phyloP scores from a whole-genome alignment of 2,329 filamentous ascomycete species.

The Allantophomopsis lycopodina region DNA sequence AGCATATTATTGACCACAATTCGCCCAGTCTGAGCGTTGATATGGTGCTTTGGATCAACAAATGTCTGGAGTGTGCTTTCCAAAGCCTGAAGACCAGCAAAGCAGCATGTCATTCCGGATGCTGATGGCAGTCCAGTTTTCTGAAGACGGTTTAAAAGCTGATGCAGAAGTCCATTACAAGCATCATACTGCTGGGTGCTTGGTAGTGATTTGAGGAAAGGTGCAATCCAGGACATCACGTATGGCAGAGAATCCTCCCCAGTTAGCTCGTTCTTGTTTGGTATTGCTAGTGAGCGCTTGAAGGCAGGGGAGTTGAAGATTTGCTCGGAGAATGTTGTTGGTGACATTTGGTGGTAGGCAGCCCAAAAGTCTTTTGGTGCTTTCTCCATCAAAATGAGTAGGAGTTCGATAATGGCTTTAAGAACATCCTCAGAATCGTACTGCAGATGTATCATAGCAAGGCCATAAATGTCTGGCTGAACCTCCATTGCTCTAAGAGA shows the following conservation, averaged over 20 bases:
- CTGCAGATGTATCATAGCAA: conserved; percentile 40
- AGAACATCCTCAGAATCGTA: conserved; percentile 41
- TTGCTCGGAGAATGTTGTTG: conserved; percentile 70
- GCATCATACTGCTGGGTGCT: conserved; percentile 65
- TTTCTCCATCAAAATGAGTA: conserved; percentile 60
- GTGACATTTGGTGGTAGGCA: conserved; percentile 30
- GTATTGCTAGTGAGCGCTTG: conserved; percentile 44
- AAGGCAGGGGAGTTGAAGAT: conserved; percentile 63
- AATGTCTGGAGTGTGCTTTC: conserved; percentile 43
- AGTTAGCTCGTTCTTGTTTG: conserved; percentile 35
- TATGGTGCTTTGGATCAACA: conserved; percentile 32
- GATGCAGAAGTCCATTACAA: conserved; percentile 64
- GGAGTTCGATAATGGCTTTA: conserved; percentile 53
- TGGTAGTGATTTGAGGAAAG: conserved; percentile 66
- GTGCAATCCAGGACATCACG: conserved; percentile 64
- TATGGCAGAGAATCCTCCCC: conserved; percentile 43
- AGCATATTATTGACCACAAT: conserved; percentile 52
- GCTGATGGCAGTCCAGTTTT: conserved; percentile 37
- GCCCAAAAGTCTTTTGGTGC: conserved; percentile 27
- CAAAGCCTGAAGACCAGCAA: conserved; percentile 48
- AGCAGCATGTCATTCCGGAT: conserved; percentile 46
- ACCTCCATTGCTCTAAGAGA: conserved; percentile 68
- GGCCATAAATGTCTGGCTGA: conserved; percentile 57
- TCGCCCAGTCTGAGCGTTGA: conserved; percentile 34
- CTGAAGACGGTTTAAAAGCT: conserved; percentile 56